Evolutionary conservation across 2,329 filamentous ascomycete species (phyloP).

Genomic region (Zarea fungicola): DNA sequence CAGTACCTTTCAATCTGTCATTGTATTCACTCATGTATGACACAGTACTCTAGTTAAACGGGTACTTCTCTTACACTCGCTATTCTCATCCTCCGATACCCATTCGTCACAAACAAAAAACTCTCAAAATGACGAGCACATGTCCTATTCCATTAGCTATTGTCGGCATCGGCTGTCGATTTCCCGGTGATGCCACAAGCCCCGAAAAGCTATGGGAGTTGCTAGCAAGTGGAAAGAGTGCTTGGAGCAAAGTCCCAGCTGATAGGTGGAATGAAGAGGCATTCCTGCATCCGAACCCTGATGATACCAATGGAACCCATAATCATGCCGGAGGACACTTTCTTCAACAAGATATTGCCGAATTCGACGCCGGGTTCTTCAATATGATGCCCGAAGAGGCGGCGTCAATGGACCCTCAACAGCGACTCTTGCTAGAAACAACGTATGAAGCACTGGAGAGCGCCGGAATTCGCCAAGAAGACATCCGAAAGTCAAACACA

Average conservation of each 20-base stretch:
- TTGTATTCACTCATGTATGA: no score
- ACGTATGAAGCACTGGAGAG: conserved; percentile 17
- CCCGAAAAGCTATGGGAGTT: background rate
- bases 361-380: conserved; percentile 18
- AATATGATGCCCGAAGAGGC: conserved; percentile 17
- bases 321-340: conserved; percentile 30
- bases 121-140: no score
- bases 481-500: conserved; percentile 13
- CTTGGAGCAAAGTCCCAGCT: background rate
- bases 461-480: conserved; percentile 25
- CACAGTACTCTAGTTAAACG: no score
- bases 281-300: no score
- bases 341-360: conserved; percentile 31
- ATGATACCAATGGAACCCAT: background rate
- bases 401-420: conserved; percentile 20
- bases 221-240: background rate
- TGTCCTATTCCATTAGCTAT: no score
- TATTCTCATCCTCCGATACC: no score
- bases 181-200: background rate
- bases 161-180: background rate
- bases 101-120: no score
- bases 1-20: no score
- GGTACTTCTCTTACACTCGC: no score
- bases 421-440: conserved; percentile 15
- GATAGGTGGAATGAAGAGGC: background rate